Evolutionary conservation across 805 yeast genomes (phyloP), one percentile per base, ranked within the genome.

Genomic region (Pichia phayaonensis): DNA sequence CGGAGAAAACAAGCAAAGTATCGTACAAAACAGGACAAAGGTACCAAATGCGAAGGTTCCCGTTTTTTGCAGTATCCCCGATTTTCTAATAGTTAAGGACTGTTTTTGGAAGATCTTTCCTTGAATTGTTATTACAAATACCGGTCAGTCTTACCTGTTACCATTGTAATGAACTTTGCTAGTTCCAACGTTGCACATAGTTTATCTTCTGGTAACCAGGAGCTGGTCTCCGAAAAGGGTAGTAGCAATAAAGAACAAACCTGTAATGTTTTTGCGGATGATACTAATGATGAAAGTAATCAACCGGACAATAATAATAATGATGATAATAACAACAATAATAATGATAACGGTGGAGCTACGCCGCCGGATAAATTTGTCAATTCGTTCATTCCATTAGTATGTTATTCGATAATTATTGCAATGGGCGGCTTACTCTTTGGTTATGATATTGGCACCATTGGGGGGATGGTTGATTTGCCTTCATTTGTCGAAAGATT

Each of bases 381-480:
- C 2, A 12, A 29, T 2, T 58, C 68, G 2, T 45, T 47, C 38
- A 15, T 53, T 18, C 63, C 64, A 0, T 53, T 65, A 1, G 56
- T 60, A 2, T 10, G 48, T 5, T 68, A 54, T 52, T 55, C 67
- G 4, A 34, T 60, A 3, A 52, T 58, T 7, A 63, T 68, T 23
- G 59, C 68, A 8, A 44, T 61, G 3, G 66, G 69, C 12, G 72
- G 72, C 2, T 54, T 69, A 8, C 49, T 65, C 0, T 68, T 66
- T 47, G 72, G 72, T 1, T 66, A 60, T 51, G 72, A 69, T 55
- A 66, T 68, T 31, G 72, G 72, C 1, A 64, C 65, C 1, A 57
- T 69, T 44, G 72, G 72, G 6, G 72, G 70, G 0, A 36, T 67
- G 23, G 51, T 67, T 15, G 66, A 64, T 42, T 54, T 65, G 46